phyloP scores from a whole-genome alignment of 2,329 filamentous ascomycete species.

The Calycina herbarum region DNA sequence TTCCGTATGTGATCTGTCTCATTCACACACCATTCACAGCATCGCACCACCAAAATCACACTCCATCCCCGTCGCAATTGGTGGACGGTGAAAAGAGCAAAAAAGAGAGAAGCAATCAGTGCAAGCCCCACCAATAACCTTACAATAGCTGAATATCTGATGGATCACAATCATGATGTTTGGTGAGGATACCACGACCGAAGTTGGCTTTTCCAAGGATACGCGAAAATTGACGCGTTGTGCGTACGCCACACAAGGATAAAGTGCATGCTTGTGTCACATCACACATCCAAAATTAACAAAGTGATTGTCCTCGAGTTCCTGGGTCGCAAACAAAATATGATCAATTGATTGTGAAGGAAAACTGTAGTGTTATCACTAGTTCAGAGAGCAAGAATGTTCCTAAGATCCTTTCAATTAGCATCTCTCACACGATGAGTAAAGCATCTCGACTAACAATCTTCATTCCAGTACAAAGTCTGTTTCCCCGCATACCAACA shows the following conservation, averaged over 20 bases:
- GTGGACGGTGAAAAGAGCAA: background rate
- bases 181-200: background rate
- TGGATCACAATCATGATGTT: background rate
- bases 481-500: no score
- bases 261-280: background rate
- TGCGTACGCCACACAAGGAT: background rate
- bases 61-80: background rate
- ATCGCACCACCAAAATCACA: background rate
- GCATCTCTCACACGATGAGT: background rate
- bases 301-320: background rate
- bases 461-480: background rate
- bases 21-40: no score
- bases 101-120: background rate
- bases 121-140: background rate
- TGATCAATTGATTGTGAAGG: background rate
- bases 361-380: no score
- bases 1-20: background rate
- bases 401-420: background rate
- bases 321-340: background rate
- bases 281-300: conserved; percentile 1
- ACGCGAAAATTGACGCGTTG: background rate
- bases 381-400: background rate
- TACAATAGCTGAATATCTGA: background rate
- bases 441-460: background rate
- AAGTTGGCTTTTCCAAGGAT: background rate